Percentiles rank a stretch among this genome's conserved stretches.
Evolutionary conservation across 1,139 yeast species (phyloP).

Genomic region (Pichia sp.): DNA sequence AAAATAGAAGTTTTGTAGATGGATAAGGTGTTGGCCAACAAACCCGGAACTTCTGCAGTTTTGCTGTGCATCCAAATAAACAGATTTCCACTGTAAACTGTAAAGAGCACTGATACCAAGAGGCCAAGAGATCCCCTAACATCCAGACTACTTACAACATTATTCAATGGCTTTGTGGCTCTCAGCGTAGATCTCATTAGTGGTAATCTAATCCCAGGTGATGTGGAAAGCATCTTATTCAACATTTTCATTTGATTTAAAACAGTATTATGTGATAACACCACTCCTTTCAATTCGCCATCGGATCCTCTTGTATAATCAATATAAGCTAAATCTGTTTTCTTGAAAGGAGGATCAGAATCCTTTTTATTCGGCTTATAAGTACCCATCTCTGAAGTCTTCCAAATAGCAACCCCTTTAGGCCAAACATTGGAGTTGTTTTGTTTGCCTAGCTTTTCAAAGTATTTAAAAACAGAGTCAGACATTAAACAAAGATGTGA

Average conservation of each 20-base stretch:
- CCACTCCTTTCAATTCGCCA: constrained; percentile 91
- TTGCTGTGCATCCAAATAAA: constrained; percentile 73
- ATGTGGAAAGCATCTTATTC: constrained; percentile 57
- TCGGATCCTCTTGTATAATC: constrained; percentile 88
- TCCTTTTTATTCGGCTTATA: constrained; percentile 51
- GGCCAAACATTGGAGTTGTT: constrained; percentile 35
- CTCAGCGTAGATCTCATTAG: constrained; percentile 31
- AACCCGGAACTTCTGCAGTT: constrained; percentile 74
- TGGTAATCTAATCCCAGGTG: constrained; percentile 33
- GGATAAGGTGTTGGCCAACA: constrained; percentile 76
- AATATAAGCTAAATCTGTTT: constrained; percentile 82
- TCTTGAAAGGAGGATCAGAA: constrained; percentile 57
- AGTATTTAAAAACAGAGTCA: constrained; percentile 63
- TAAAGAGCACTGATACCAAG: constrained; percentile 70
- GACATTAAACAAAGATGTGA: constrained; percentile 76
- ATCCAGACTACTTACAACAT: constrained; percentile 69
- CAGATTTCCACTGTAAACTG: constrained; percentile 79
- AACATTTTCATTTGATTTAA: constrained; percentile 82
- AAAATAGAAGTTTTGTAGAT: constrained; percentile 63
- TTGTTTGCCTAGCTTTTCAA: constrained; percentile 45
- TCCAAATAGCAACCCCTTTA: constrained; percentile 62
- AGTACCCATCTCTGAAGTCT: constrained; percentile 81
- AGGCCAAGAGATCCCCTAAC: constrained; percentile 84
- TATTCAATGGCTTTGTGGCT: constrained; percentile 23
- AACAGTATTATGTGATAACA: constrained; percentile 80